Percentiles rank a stretch among this genome's conserved stretches.
These are phyloP conservation scores for Starmerella apicola DNA, from an alignment of 805 yeast genomes.

Conservation along the genomic window DNA sequence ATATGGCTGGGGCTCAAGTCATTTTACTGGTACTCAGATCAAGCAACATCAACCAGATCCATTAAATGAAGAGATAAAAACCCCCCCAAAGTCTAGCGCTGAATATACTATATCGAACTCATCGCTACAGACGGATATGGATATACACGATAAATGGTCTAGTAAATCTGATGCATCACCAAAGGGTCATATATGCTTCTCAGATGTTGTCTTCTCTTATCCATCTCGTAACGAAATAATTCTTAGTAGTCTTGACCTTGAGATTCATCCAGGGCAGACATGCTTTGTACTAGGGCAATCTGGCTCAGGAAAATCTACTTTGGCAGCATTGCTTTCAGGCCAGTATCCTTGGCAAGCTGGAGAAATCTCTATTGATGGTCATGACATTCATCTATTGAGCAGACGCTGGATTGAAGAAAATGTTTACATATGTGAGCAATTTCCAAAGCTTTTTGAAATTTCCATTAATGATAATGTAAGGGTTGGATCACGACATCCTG, in stretches of 20 bases:
- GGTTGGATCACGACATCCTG: conserved; percentile 32
- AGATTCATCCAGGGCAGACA: conserved; percentile 34
- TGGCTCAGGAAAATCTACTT: conserved; percentile 88
- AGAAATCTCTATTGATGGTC: conserved; percentile 43
- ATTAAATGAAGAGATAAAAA: background rate
- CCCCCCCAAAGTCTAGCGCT: background rate
- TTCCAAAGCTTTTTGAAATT: conserved; percentile 51
- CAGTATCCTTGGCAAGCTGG: conserved; percentile 49
- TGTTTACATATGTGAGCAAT: conserved; percentile 64
- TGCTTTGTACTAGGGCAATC: conserved; percentile 74
- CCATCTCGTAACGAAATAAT: conserved; percentile 42
- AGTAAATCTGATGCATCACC: background rate
- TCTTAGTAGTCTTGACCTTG: conserved; percentile 37
- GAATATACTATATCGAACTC: too few species aligned
- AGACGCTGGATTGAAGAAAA: conserved; percentile 45
- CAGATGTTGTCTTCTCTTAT: conserved; percentile 39
- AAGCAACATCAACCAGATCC: too few species aligned
- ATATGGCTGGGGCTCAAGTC: conserved; percentile 8
- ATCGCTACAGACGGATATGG: too few species aligned
- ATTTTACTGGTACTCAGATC: background rate
- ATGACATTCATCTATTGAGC: conserved; percentile 34
- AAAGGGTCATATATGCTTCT: conserved; percentile 12
- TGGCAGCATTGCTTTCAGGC: conserved; percentile 48
- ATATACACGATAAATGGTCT: background rate
- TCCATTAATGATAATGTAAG: conserved; percentile 51